Evolutionary conservation across 768 basidiomycete genomes (phyloP).

Genomic region (Leccinum aurantiacum): DNA sequence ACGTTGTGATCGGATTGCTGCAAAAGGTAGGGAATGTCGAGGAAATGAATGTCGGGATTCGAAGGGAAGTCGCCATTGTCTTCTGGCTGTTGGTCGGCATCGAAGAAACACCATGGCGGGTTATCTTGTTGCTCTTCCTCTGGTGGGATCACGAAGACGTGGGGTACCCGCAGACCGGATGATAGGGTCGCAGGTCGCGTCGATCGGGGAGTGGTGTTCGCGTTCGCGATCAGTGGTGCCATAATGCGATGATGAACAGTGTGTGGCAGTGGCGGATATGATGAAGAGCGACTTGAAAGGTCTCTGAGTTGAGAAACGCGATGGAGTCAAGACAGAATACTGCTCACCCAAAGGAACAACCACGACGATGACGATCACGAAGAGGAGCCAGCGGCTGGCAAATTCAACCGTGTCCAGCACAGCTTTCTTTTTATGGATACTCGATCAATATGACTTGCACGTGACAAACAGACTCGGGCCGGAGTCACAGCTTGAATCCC

Average conservation of each 20-base stretch:
- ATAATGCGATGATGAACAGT: conserved; percentile 4
- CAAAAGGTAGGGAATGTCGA: conserved; percentile 33
- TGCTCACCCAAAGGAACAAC: conserved; percentile 18
- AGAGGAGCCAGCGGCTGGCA: conserved; percentile 15
- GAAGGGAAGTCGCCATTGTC: conserved; percentile 16
- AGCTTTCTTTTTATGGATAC: conserved; percentile 23
- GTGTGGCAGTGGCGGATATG: neutral
- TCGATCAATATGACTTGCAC: conserved; percentile 12
- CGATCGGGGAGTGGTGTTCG: conserved; percentile 18
- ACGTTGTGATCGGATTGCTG: conserved; percentile 12
- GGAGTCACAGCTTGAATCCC: neutral
- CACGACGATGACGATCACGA: conserved; percentile 2
- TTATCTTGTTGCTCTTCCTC: conserved; percentile 51
- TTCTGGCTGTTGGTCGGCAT: conserved; percentile 41
- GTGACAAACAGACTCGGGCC: conserved; percentile 9
- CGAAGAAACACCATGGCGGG: conserved; percentile 58
- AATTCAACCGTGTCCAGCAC: conserved; percentile 20
- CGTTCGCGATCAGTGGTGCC: conserved; percentile 14
- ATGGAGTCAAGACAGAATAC: neutral
- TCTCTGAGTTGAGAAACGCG: neutral
- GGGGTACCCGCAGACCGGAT: conserved; percentile 37
- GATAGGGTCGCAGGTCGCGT: conserved; percentile 6
- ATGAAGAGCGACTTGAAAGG: conserved; percentile 20
- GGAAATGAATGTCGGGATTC: conserved; percentile 32
- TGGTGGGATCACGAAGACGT: conserved; percentile 57